Base-by-base conservation (phyloP, 2,329 filamentous ascomycete genomes). In the Aquanectria penicillioides region DNA sequence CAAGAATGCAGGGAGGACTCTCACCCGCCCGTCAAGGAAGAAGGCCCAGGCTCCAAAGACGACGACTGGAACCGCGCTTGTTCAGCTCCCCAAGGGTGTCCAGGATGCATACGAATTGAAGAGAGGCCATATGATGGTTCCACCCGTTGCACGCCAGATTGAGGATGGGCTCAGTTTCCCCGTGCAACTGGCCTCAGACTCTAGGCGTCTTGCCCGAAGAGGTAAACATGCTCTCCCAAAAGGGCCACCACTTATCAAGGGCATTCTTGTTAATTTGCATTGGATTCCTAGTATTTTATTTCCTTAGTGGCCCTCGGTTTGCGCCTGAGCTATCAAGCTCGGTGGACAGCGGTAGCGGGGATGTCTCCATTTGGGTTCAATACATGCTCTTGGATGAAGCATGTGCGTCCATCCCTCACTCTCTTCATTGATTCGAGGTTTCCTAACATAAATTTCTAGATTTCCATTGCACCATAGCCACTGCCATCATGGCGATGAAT, bases 361-460 rank as follows among this genome's bases (percentile, higher is more conserved):
- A 23, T 18, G 18, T 44, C 15, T 53, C 56, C 4, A 60, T 60
- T 12, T 62, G 56, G 60, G 52, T 54, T 2, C 56, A 53, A 38
- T 47, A 52, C 25, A 58, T 62, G 46, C 46, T 62, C 9, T 22
- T 44, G 8, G 60, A 62, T n/a, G 60, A 62, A 34, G 60, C 60
- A 11, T 62, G 60, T 62, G 29, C 6, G 58, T 44, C 36, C 9
- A 8, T 20, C 15, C 13, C 11, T 26, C 25, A 26, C 26, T 7
- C 20, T 11, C 13, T 23, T 33, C 8, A 17, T 7, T 9, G 20
- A 11, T 10, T 3, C n/a, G 13, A 6, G 12, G 23, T 6, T 11
- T 18, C 9, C 33, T 47, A 34, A 52, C n/a, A n/a, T 18, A 6
- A 18, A 12, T 1, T 13, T 9, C 3, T 17, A 62, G 51, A 60